Evolutionary conservation across 257 asterid genomes (phyloP), one percentile per base, ranked within the genome.

Genomic region (Nicotiana tabacum): DNA sequence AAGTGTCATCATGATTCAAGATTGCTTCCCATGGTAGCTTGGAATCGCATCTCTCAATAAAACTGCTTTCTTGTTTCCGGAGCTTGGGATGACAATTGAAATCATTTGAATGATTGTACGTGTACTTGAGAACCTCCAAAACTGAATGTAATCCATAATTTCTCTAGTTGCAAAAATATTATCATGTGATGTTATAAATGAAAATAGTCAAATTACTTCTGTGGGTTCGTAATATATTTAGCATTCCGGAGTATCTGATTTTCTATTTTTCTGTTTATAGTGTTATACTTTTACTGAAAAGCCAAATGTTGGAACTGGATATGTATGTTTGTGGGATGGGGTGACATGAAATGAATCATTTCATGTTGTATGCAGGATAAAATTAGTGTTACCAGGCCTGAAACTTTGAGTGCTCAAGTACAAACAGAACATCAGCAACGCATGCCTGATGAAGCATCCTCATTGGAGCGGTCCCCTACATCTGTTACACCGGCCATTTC

Each of bases 401-500:
- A 82, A 83, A 85, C 88, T 35, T 68, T 62, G 77, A 84, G 87
- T 87, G 83, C 82, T 68, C 83, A 82, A 83, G 79, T 82, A 55
- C 83, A 61, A 64, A 82, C 82, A 70, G 83, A 78, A 83, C 72
- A 82, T 64, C 86, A 67, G 85, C 56, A 46, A 78, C 85, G 35
- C n/a, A 64, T 80, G 16, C 80, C 82, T 72, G 90, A 81, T 84
- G 88, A 78, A 55, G 85, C 86, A 33, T 82, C 90, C 8, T 81
- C 88, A 62, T 60, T 88, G 84, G 93, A 90, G 81, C 65, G 80
- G 61, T 90, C 94, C 17, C 87, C 89, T 61, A 80, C 85, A 43
- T 89, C 91, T 80, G 88, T 87, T 86, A 65, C 89, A 2, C 88
- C 82, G 87, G 78, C 92, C 46, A 84, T 79, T 82, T 88, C 94